Evolutionary conservation across 2,329 filamentous ascomycete genomes (phyloP), one percentile per base, ranked within the genome.

Genomic region (Nothophaeocryptopus gaeumannii): DNA sequence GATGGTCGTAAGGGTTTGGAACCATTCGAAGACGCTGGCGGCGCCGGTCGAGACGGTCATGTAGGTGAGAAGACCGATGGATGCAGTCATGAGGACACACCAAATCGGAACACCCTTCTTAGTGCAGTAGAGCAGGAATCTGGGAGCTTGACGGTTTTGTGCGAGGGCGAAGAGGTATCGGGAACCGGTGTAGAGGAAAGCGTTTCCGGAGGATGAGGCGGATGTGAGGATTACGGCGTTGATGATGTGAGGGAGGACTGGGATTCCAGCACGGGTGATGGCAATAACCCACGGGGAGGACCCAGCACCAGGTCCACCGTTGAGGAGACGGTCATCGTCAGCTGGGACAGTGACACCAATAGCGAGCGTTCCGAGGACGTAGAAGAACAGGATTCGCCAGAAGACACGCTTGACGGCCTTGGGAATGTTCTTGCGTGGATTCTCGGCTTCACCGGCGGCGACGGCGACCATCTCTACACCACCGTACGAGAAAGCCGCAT

Each of bases 151-250:
- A 3, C 72, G 67, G 56, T 77, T 77, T 57, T 78, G 72, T 2
- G 73, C 72, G 35, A 75, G 62, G 51, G 67, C 70, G 55, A 78
- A 79, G 8, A 81, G 70, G 48, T 75, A 75, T 53, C 78, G 73
- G 5, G 76, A 78, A 9, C 74, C 76, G 2, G 74, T 73, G 60
- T 77, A 76, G 45, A 90, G 72, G 61, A 78, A 81, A 57, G 85
- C 82, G 58, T 89, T 89, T 0, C 80, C 82, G 0, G 85, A 78
- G 0, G 85, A 88, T 70, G 81, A 84, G 0, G 84, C 85, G 0
- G 84, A 86, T 0, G 83, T 87, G 57, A 90, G 76, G 58, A 91
- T 84, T 20, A 90, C 76, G 32, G 85, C 86, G 65, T 92, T 92
- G 69, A 91, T 83, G 48, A 91, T 79, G 8, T 80, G 81, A 0